Conservation (phyloP, 495 filamentous ascomycete genomes). For the Terfezia claveryi region DNA sequence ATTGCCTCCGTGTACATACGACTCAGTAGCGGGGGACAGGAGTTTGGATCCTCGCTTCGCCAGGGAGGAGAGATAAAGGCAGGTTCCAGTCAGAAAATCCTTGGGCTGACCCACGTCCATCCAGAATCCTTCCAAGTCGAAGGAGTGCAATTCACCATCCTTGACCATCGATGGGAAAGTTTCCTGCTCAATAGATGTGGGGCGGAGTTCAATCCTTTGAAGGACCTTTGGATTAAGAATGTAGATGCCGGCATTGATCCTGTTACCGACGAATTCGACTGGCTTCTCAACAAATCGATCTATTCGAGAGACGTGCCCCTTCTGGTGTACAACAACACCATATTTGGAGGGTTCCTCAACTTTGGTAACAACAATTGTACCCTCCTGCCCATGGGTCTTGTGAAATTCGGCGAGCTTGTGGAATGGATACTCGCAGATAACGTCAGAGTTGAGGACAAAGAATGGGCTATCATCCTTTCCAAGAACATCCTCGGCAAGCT, state of each 20-base stretch:
- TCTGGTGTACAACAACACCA: slow-evolving; percentile 96
- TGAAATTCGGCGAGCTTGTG: slow-evolving; percentile 74
- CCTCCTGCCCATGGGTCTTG: slow-evolving; percentile 77
- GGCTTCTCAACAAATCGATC: slow-evolving; percentile 99
- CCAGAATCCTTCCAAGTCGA: slow-evolving; percentile 98
- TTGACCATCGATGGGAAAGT: slow-evolving; percentile 89
- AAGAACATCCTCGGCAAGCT: slow-evolving; percentile 83
- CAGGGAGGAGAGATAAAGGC: slow-evolving; percentile 84
- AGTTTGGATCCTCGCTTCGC: slow-evolving; percentile 80
- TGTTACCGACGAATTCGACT: slow-evolving; percentile 96
- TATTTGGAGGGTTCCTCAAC: slow-evolving; percentile 99
- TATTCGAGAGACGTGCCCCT: slow-evolving; percentile 72
- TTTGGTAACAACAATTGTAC: slow-evolving; percentile 97
- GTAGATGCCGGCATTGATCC: slow-evolving; percentile 98
- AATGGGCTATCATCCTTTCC: slow-evolving; percentile 85
- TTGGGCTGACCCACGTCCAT: slow-evolving; percentile 99
- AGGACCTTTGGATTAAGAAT: slow-evolving; percentile 89
- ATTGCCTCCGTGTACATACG: slow-evolving; percentile 85
- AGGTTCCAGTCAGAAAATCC: slow-evolving; percentile 92
- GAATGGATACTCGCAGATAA: slow-evolving; percentile 98
- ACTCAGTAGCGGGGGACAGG: slow-evolving; percentile 48
- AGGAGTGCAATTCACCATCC: slow-evolving; percentile 87
- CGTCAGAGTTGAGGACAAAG: slow-evolving; percentile 97
- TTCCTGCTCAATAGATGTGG: slow-evolving; percentile 98
- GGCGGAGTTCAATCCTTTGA: slow-evolving; percentile 78